Evolutionary conservation across 2,329 filamentous ascomycete species (phyloP).

Genomic region (Lasiodiplodia sp.): DNA sequence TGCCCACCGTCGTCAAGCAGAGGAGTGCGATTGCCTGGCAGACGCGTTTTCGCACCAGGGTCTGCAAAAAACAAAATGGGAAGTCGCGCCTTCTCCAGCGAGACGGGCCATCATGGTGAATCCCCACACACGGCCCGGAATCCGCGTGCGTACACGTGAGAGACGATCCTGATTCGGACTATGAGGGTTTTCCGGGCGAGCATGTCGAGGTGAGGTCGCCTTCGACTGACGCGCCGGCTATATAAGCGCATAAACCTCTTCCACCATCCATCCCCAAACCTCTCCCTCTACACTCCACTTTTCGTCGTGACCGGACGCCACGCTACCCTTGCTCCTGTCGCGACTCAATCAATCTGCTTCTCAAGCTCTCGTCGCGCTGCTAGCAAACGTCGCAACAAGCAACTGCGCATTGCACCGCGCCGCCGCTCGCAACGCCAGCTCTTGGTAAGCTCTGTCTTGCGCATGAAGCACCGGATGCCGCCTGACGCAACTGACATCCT

Average conservation of each 20-base stretch:
- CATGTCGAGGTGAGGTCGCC: slow-evolving; percentile 1
- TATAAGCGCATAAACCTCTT: neutral
- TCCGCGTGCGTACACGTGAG: neutral
- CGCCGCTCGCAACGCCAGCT: neutral
- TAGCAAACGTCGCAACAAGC: slow-evolving; percentile 1
- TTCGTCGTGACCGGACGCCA: slow-evolving; percentile 3
- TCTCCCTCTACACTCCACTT: neutral
- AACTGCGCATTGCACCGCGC: slow-evolving; percentile 9
- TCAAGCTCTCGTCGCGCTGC: neutral
- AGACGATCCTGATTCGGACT: neutral
- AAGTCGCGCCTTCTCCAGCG: neutral
- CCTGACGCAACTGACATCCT: too few relatives aligned
- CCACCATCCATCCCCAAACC: neutral
- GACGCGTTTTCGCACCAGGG: neutral
- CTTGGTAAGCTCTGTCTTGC: slow-evolving; percentile 2
- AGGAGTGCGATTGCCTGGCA: neutral
- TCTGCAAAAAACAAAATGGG: neutral
- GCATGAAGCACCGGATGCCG: neutral
- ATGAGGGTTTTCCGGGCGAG: neutral
- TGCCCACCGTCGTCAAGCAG: neutral
- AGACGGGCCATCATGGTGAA: neutral
- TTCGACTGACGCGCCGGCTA: neutral
- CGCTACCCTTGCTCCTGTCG: neutral
- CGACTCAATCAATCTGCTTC: neutral
- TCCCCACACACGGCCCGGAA: neutral